These are phyloP conservation scores for Candida freyschussii DNA, from an alignment of 1,139 yeast species.

Conservation along the genomic window DNA sequence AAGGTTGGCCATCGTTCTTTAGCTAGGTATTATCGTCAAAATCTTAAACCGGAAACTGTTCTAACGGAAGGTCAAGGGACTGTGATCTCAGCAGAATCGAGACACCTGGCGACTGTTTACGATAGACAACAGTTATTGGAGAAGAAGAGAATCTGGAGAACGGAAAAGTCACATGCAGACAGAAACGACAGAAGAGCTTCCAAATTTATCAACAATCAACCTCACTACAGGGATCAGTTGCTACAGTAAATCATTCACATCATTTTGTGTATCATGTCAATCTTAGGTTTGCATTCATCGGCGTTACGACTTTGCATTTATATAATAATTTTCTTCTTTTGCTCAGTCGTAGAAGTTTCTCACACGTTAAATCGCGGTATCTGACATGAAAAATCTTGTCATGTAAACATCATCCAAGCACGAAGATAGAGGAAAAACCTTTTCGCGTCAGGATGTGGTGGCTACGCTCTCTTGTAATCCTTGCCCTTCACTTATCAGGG, in stretches of 20 bases:
- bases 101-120: conserved; percentile 55
- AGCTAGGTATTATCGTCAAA: conserved; percentile 81
- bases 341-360: too few species aligned
- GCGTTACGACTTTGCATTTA: too few species aligned
- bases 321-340: too few species aligned
- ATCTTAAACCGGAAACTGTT: conserved; percentile 67
- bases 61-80: conserved; percentile 91
- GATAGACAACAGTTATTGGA: conserved; percentile 52
- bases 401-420: too few species aligned
- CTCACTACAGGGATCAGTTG: conserved; percentile 86
- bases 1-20: conserved; percentile 88
- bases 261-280: too few species aligned
- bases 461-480: conserved; percentile 3
- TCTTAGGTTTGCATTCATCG: too few species aligned
- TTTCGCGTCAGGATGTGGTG: conserved; percentile 4
- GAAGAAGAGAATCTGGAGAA: conserved; percentile 76
- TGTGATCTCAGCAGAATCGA: conserved; percentile 85
- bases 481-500: conserved; percentile 16
- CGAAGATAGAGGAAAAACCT: too few species aligned
- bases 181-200: conserved; percentile 72
- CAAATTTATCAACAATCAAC: conserved; percentile 81
- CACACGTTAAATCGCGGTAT: too few species aligned
- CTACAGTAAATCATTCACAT: too few species aligned
- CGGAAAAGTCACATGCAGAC: conserved; percentile 62
- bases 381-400: too few species aligned